phyloP scores from a whole-genome alignment of 768 basidiomycete genomes.

The Boletus eberwhitei region DNA sequence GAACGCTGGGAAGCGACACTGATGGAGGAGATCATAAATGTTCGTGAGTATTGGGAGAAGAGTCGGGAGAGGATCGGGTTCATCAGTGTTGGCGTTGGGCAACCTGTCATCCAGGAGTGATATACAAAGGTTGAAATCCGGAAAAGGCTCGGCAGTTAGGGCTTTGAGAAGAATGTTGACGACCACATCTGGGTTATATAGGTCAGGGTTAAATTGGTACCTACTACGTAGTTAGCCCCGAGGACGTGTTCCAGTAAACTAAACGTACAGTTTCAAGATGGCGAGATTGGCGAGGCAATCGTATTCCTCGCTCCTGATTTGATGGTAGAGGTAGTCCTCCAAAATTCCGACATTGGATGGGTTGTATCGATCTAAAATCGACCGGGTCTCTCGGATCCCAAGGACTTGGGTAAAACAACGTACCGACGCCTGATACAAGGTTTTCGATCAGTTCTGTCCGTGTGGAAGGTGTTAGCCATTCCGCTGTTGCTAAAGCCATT shows the following conservation, averaged over 20 bases:
- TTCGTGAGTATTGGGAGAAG: conserved; percentile 66
- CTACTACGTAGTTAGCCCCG: conserved; percentile 36
- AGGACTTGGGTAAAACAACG: conserved; percentile 26
- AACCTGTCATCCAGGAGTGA: conserved; percentile 83
- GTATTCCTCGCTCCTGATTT: conserved; percentile 87
- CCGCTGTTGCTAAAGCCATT: conserved; percentile 41
- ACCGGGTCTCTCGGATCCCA: neutral
- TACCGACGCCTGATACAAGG: conserved; percentile 87
- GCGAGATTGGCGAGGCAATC: conserved; percentile 95
- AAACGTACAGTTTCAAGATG: conserved; percentile 79
- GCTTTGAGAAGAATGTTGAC: conserved; percentile 94
- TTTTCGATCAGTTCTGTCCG: conserved; percentile 87
- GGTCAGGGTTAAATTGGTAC: conserved; percentile 94
- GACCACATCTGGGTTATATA: conserved; percentile 90
- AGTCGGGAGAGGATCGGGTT: conserved; percentile 75
- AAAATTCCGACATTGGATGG: conserved; percentile 90
- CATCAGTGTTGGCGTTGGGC: conserved; percentile 55
- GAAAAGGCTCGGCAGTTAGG: conserved; percentile 76
- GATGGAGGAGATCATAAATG: conserved; percentile 68
- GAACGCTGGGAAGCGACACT: conserved; percentile 86
- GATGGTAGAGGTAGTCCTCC: conserved; percentile 95
- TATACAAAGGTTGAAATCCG: conserved; percentile 93
- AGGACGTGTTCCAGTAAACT: neutral
- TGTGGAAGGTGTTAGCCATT: conserved; percentile 73
- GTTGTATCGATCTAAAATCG: conserved; percentile 84